phyloP scores from a whole-genome alignment of 2,329 filamentous ascomycete species.

The Claviceps spartinae region DNA sequence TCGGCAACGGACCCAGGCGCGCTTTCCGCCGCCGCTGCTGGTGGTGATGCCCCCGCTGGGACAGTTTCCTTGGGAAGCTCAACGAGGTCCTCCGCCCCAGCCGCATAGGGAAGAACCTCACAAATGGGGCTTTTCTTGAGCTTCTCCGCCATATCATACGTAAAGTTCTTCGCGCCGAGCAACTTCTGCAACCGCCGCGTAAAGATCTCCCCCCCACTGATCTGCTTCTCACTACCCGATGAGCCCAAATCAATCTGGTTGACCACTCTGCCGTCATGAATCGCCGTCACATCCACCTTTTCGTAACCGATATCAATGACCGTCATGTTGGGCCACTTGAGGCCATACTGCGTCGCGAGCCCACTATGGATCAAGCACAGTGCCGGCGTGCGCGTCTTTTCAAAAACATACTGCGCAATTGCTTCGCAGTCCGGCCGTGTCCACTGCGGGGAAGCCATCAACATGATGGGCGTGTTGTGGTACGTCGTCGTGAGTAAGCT shows the following conservation, averaged over 20 bases:
- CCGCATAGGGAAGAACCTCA: constrained; percentile 48
- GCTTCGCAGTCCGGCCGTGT: constrained; percentile 74
- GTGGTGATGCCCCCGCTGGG: background rate
- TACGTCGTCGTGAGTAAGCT: constrained; percentile 79
- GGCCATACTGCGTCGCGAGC: constrained; percentile 73
- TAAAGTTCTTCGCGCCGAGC: constrained; percentile 46
- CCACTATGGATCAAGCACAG: constrained; percentile 85
- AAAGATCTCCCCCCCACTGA: constrained; percentile 79
- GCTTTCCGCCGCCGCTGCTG: background rate
- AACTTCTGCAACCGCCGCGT: constrained; percentile 59
- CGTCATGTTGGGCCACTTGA: constrained; percentile 61
- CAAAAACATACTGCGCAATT: constrained; percentile 89
- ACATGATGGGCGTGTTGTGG: constrained; percentile 88
- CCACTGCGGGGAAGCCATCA: constrained; percentile 85
- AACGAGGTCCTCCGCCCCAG: constrained; percentile 30
- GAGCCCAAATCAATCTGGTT: constrained; percentile 51
- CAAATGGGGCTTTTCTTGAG: constrained; percentile 53
- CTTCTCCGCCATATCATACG: constrained; percentile 55
- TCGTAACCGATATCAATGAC: constrained; percentile 84
- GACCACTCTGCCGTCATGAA: constrained; percentile 66
- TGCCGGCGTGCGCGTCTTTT: constrained; percentile 89
- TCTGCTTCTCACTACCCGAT: constrained; percentile 30
- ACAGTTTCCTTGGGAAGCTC: constrained; percentile 31
- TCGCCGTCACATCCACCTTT: constrained; percentile 85
- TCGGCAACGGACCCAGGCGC: constrained; percentile 20